Percentiles rank a stretch among this genome's conserved stretches.
Evolutionary conservation across 2,329 filamentous ascomycete genomes (phyloP).

Genomic region (Ophiostoma piceae): DNA sequence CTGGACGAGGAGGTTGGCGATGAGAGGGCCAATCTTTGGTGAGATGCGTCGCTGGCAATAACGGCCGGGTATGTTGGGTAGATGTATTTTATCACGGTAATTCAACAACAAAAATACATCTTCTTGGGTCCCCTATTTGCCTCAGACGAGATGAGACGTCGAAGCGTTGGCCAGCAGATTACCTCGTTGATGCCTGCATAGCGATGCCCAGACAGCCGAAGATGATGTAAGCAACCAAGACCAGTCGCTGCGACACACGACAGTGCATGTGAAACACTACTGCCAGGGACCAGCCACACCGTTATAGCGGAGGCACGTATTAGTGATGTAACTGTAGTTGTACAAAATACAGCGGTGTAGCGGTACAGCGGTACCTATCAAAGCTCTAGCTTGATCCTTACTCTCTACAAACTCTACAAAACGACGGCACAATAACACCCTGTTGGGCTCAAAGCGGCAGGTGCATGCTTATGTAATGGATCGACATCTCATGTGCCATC

Average conservation of each 20-base stretch:
- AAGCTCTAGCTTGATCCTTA: not conserved
- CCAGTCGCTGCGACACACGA: not conserved
- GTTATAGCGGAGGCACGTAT: not conserved
- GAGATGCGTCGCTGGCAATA: not conserved
- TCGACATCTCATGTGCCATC: not conserved
- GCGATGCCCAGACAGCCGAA: not conserved
- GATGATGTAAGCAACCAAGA: slow-evolving; percentile 1
- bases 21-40: not conserved
- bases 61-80: not conserved
- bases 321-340: not conserved
- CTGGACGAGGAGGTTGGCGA: not conserved
- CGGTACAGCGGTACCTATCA: slow-evolving; percentile 3
- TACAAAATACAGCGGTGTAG: not conserved
- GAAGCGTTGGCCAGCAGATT: slow-evolving; percentile 3
- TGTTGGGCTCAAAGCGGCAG: not conserved
- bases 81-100: not conserved
- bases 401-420: not conserved
- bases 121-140: not conserved
- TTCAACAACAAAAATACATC: not conserved
- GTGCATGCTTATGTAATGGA: not conserved
- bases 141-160: not conserved
- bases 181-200: slow-evolving; percentile 2
- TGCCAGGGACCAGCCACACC: not conserved
- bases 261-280: slow-evolving; percentile 12
- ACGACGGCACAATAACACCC: not conserved